These are phyloP conservation scores for Fomitopsis schrenkii DNA, from an alignment of 1,284 basidiomycete species.

Conservation along the genomic window DNA sequence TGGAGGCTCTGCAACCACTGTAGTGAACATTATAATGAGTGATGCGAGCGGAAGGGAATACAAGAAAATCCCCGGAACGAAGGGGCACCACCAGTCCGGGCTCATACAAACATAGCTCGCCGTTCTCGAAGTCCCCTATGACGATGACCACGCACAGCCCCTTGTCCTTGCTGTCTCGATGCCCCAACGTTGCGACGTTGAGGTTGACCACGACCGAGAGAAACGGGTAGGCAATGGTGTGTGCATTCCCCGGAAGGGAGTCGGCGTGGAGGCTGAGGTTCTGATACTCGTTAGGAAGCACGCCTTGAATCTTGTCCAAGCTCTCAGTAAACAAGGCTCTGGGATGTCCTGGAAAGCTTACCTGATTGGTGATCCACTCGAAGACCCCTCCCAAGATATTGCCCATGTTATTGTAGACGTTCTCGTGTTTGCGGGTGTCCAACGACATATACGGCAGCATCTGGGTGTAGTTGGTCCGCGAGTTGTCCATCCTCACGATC, in stretches of 20 bases:
- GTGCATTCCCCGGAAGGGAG: no score
- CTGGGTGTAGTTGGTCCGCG: background rate
- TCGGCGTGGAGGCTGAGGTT: no score
- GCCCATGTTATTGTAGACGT: background rate
- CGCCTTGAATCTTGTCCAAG: no score
- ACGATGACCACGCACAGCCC: background rate
- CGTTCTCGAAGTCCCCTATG: background rate
- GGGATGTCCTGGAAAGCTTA: no score
- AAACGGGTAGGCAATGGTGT: background rate
- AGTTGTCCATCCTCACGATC: background rate
- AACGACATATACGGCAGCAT: background rate
- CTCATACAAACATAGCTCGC: background rate
- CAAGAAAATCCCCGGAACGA: background rate
- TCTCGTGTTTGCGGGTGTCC: background rate
- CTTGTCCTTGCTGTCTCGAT: background rate
- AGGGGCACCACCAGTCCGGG: background rate
- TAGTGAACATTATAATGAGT: background rate
- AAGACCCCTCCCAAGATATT: background rate
- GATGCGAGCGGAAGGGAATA: background rate
- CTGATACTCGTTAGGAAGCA: no score
- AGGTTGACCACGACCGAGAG: background rate
- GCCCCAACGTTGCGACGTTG: background rate
- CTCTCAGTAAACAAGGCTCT: no score
- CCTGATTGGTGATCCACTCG: background rate
- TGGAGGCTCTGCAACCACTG: background rate